phyloP scores from a whole-genome alignment of 345 rosid genomes.

The Eucalyptus tenuipes region DNA sequence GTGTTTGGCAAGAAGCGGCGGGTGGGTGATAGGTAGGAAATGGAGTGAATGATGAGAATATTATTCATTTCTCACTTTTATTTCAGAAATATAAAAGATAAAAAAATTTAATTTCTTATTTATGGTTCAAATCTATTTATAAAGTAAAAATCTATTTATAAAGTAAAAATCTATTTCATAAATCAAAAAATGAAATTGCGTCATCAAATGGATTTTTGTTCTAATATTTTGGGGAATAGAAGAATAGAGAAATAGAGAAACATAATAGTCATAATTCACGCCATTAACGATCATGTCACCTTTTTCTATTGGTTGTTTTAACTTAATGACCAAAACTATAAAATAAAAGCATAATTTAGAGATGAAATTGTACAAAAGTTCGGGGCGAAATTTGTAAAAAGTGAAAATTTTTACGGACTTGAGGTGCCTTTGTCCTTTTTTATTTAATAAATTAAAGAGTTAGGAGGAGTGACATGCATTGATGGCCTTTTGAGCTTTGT shows the following conservation, averaged over 20 bases:
- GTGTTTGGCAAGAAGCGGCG: accelerated
- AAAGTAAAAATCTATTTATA: accelerated
- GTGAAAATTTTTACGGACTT: background rate
- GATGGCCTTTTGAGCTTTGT: background rate
- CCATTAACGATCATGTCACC: background rate
- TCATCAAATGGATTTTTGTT: accelerated
- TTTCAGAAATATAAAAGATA: too few relatives aligned
- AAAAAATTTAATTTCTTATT: too few relatives aligned
- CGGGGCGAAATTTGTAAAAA: background rate
- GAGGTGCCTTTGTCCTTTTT: background rate
- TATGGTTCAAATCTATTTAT: too few relatives aligned
- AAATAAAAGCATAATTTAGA: background rate
- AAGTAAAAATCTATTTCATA: accelerated
- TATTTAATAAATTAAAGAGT: background rate
- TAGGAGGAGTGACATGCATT: background rate
- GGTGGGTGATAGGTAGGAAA: too few relatives aligned
- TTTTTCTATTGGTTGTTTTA: background rate
- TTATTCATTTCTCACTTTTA: too few relatives aligned
- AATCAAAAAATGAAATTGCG: too few relatives aligned
- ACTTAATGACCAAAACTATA: background rate
- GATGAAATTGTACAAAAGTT: background rate
- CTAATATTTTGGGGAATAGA: accelerated
- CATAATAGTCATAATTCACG: too few relatives aligned
- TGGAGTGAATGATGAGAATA: too few relatives aligned
- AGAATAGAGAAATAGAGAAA: too few relatives aligned